These are phyloP conservation scores for Umbelopsis isabellina DNA, from an alignment of 192 early-diverging fungal genomes.

Conservation along the genomic window DNA sequence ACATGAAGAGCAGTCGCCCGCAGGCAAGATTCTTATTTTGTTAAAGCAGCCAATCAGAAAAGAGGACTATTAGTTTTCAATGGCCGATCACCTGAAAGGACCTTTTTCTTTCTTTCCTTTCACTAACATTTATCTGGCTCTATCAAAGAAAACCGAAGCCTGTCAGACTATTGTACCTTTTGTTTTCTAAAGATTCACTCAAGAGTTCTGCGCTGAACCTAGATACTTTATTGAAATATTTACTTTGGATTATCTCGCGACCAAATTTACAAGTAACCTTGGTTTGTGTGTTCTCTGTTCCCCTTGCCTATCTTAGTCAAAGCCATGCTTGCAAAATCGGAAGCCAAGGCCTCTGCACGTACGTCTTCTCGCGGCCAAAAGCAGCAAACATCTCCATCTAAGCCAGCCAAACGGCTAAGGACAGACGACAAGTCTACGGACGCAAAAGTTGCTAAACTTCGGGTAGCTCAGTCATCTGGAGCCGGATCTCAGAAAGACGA, in stretches of 20 bases:
- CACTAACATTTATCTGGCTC: constrained; percentile 16
- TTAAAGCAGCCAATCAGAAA: constrained; percentile 14
- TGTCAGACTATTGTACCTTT: constrained; percentile 8
- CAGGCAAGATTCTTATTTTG: constrained; percentile 18
- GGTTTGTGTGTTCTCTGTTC: background rate
- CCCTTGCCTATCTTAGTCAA: background rate
- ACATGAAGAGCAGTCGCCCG: constrained; percentile 8
- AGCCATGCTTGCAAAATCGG: constrained; percentile 19
- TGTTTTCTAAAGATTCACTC: background rate
- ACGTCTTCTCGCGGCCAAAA: constrained; percentile 16
- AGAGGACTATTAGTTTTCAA: background rate
- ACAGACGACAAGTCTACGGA: constrained; percentile 4
- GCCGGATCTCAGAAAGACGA: constrained; percentile 24
- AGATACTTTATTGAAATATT: background rate
- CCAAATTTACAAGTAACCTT: constrained; percentile 1
- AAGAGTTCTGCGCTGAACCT: too few species aligned
- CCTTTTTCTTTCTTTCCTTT: constrained; percentile 23
- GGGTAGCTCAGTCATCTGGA: constrained; percentile 21
- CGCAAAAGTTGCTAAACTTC: constrained; percentile 18
- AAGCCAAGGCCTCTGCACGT: constrained; percentile 16
- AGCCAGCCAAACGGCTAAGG: constrained; percentile 8
- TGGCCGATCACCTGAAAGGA: constrained; percentile 12
- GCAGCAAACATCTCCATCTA: constrained; percentile 10
- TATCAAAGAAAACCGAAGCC: constrained; percentile 14
- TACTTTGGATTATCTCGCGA: constrained; percentile 7